Evolutionary conservation across 208 protist genomes (phyloP).

Genomic region (Tritrichomonas musculus): DNA sequence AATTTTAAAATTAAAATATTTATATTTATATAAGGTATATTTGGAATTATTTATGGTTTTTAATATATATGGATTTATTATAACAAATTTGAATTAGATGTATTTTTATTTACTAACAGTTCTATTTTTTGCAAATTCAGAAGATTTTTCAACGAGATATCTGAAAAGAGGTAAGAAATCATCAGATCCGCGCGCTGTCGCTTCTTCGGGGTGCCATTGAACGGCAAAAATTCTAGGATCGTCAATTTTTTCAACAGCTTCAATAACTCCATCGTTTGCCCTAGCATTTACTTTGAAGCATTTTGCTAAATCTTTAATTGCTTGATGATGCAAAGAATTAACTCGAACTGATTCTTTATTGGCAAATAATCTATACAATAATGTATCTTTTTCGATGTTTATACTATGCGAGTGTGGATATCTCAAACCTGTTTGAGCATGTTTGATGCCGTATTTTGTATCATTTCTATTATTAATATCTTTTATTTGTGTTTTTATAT

Average conservation of each 20-base stretch:
- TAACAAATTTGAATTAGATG: too few relatives aligned
- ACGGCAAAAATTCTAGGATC: not conserved
- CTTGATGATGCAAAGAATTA: not conserved
- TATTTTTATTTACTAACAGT: too few relatives aligned
- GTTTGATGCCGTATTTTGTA: too few relatives aligned
- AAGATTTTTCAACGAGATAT: not conserved
- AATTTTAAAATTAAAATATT: too few relatives aligned
- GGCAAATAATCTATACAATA: not conserved
- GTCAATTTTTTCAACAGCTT: not conserved
- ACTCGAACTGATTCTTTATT: not conserved
- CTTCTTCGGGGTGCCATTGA: not conserved
- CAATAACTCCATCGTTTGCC: not conserved
- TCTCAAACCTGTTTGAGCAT: not conserved
- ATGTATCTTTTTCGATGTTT: not conserved
- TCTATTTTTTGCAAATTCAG: too few relatives aligned
- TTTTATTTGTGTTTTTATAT: not conserved
- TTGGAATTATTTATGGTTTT: too few relatives aligned
- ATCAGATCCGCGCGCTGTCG: not conserved
- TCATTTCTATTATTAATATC: too few relatives aligned
- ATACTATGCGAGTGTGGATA: not conserved
- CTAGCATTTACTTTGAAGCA: not conserved
- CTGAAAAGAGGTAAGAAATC: not conserved
- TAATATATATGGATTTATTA: too few relatives aligned
- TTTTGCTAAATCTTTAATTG: not conserved
- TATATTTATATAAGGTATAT: too few relatives aligned